A percentile compares a stretch with the other conserved stretches of the same genome.
phyloP scores from a whole-genome alignment of 257 asterid genomes.

The Striga asiatica region DNA sequence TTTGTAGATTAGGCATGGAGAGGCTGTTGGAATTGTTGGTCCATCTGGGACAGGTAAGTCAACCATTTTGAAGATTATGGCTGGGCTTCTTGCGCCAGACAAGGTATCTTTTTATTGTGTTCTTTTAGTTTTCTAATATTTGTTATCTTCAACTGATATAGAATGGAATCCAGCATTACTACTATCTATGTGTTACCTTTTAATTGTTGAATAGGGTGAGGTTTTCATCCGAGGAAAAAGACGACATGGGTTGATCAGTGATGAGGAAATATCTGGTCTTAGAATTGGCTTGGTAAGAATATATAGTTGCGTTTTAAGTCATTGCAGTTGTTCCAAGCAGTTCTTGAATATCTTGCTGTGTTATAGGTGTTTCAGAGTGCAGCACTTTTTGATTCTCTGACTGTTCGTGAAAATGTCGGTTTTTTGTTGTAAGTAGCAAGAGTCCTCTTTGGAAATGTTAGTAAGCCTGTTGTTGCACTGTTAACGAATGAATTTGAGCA shows the following conservation, averaged over 20 bases:
- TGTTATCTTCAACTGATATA: neutral
- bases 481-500: neutral
- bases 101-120: constrained; percentile 37
- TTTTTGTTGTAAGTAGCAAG: constrained; percentile 70
- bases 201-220: constrained; percentile 59
- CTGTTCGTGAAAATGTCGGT: constrained; percentile 97
- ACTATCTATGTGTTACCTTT: constrained; percentile 13
- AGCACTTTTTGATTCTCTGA: constrained; percentile 92
- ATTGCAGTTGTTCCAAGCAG: constrained; percentile 15
- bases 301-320: constrained; percentile 2
- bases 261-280: constrained; percentile 93
- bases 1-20: constrained; percentile 92
- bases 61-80: constrained; percentile 89
- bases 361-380: constrained; percentile 98
- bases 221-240: constrained; percentile 77
- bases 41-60: constrained; percentile 99
- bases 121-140: neutral
- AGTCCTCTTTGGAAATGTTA: constrained; percentile 4
- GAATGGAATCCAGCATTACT: constrained; percentile 5
- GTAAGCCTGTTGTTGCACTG: neutral
- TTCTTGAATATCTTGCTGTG: constrained; percentile 18
- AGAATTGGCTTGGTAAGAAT: constrained; percentile 90
- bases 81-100: constrained; percentile 99
- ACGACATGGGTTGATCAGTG: constrained; percentile 87
- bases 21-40: constrained; percentile 98